Conservation (phyloP, 208 protist species). For the Acanthamoeba royreba region DNA sequence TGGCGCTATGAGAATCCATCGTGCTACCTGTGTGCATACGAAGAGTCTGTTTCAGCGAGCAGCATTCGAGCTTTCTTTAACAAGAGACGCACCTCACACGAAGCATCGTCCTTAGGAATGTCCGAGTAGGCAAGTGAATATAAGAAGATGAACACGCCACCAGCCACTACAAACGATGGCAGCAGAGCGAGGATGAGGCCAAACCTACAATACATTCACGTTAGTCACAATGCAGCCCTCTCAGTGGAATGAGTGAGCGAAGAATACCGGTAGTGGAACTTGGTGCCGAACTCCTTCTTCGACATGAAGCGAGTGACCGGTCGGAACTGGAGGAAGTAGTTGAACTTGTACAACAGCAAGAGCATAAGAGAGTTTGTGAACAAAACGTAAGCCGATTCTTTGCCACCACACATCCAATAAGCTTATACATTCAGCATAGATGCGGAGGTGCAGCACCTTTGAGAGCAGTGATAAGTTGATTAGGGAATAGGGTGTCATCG, state of each 20-base stretch:
- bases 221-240: background rate
- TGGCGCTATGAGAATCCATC: background rate
- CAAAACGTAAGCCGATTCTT: background rate
- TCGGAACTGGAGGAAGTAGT: constrained; percentile 3
- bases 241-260: background rate
- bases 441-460: background rate
- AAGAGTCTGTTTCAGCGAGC: background rate
- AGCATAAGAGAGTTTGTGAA: background rate
- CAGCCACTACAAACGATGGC: background rate
- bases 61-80: background rate
- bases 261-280: background rate
- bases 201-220: background rate
- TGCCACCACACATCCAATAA: background rate
- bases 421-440: background rate
- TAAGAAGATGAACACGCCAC: background rate
- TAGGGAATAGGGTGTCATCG: background rate
- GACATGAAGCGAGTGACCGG: background rate
- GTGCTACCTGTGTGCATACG: background rate
- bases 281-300: background rate
- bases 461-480: background rate
- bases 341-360: background rate
- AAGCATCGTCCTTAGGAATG: background rate
- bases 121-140: constrained; percentile 5
- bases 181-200: background rate
- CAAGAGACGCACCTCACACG: background rate